Evolutionary conservation across 164 flowering plant genomes (phyloP).

Genomic region (Brasenia schreberi): DNA sequence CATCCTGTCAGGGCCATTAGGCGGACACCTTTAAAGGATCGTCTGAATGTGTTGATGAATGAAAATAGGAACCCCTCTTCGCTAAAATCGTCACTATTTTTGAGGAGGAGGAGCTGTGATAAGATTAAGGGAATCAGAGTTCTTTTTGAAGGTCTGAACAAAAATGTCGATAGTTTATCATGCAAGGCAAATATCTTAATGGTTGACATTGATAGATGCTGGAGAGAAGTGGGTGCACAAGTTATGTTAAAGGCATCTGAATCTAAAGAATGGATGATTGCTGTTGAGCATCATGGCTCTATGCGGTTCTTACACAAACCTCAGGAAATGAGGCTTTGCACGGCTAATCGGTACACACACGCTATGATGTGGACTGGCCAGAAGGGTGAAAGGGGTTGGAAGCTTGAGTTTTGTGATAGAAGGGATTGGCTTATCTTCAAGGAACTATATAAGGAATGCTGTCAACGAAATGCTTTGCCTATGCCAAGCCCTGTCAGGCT

Average conservation of each 20-base stretch:
- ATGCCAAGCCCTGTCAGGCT: slow-evolving; percentile 14
- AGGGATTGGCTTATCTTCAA: slow-evolving; percentile 65
- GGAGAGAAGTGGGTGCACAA: slow-evolving; percentile 47
- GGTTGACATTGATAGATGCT: slow-evolving; percentile 51
- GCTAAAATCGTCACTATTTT: not conserved
- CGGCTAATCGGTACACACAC: slow-evolving; percentile 51
- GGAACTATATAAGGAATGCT: slow-evolving; percentile 66
- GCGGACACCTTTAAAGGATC: slow-evolving; percentile 4
- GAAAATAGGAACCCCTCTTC: not conserved
- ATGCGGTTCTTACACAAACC: slow-evolving; percentile 33
- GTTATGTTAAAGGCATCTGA: slow-evolving; percentile 32
- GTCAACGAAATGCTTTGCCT: slow-evolving; percentile 32
- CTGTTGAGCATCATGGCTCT: slow-evolving; percentile 35
- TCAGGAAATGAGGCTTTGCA: slow-evolving; percentile 48
- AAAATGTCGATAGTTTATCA: slow-evolving; percentile 19
- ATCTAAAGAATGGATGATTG: slow-evolving; percentile 47
- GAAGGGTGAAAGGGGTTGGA: slow-evolving; percentile 54
- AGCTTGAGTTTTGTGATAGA: slow-evolving; percentile 62
- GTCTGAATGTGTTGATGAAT: not conserved
- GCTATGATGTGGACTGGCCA: slow-evolving; percentile 52
- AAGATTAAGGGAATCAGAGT: slow-evolving; percentile 19
- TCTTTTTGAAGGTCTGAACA: slow-evolving; percentile 8
- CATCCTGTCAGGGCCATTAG: slow-evolving; percentile 29
- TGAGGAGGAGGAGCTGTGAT: not conserved
- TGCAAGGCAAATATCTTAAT: slow-evolving; percentile 60